Evolutionary conservation across 768 basidiomycete species (phyloP), one percentile per base, ranked within the genome.

Genomic region (Tephrocybe rancida): DNA sequence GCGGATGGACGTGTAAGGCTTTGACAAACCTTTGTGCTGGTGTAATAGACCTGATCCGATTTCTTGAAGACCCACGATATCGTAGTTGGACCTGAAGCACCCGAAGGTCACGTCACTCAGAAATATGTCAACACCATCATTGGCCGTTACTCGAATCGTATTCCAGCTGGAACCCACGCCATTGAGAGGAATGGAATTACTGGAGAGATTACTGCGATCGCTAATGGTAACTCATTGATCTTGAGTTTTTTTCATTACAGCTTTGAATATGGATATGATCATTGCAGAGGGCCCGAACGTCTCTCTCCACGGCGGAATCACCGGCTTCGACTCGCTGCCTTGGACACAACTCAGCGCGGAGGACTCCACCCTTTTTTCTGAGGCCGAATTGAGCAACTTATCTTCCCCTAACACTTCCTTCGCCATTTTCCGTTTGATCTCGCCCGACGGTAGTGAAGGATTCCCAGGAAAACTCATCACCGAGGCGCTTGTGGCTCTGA

Each of bases 71-170:
- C 85, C 5, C 86, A 90, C 69, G 89, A 90, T 67, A 79, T 91
- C 53, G 81, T 91, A 38, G 77, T 89, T 59, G 89, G 88, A 16
- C 88, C 89, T 34, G 84, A 88, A 70, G 68, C 73, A 39, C 82
- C 87, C 45, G 62, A 75, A 56, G 82, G 75, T 55, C 87, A 90
- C 65, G 65, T 73, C 27, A 68, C 65, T 10, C 79, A 86, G 65
- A 86, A 84, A 68, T 90, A 90, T 69, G 83, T 79, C 42, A 90
- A 90, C 69, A 82, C 84, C 9, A 76, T 89, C 63, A 76, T 90
- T 46, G 89, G 89, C 25, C 74, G 88, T 61, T 90, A 89, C 58
- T 74, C 86, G 21, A 90, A 90, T 69, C 79, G 88, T 29, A 74
- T 91, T 48, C 85, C 88, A 1, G 82, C 80, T n/a, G 82, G 82